These are phyloP conservation scores for Boletus subparvulus DNA, from an alignment of 768 basidiomycete species.

Conservation along the genomic window DNA sequence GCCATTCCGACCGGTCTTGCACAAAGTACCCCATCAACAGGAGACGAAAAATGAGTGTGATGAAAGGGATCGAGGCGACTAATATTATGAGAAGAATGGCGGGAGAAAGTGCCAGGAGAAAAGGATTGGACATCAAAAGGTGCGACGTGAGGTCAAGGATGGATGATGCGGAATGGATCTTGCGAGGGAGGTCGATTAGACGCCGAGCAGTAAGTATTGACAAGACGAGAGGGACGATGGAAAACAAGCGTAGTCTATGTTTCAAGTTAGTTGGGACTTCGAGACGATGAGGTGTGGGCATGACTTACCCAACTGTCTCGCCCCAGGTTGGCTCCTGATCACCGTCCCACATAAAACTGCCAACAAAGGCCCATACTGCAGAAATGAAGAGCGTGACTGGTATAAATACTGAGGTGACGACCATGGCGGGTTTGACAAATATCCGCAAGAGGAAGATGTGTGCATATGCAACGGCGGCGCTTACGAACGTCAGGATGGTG, in stretches of 20 bases:
- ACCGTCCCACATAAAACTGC: constrained; percentile 67
- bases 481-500: constrained; percentile 67
- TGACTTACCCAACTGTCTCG: constrained; percentile 71
- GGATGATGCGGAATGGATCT: constrained; percentile 64
- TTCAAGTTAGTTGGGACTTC: constrained; percentile 9
- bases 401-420: constrained; percentile 72
- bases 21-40: constrained; percentile 64
- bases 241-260: constrained; percentile 56
- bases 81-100: constrained; percentile 65
- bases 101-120: constrained; percentile 74
- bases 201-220: constrained; percentile 71
- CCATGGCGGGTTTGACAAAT: constrained; percentile 82
- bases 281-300: not conserved
- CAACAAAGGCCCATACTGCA: constrained; percentile 78
- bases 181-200: constrained; percentile 66
- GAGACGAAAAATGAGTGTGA: constrained; percentile 75
- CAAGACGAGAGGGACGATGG: constrained; percentile 69
- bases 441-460: constrained; percentile 76
- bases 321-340: constrained; percentile 70
- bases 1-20: constrained; percentile 49
- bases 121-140: constrained; percentile 69
- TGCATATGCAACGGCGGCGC: constrained; percentile 68
- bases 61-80: constrained; percentile 72
- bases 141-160: constrained; percentile 60
- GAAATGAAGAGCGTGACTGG: constrained; percentile 73